Evolutionary conservation across 2,329 filamentous ascomycete genomes (phyloP), one percentile per base, ranked within the genome.

Genomic region (Dendrostoma leiphaemia): DNA sequence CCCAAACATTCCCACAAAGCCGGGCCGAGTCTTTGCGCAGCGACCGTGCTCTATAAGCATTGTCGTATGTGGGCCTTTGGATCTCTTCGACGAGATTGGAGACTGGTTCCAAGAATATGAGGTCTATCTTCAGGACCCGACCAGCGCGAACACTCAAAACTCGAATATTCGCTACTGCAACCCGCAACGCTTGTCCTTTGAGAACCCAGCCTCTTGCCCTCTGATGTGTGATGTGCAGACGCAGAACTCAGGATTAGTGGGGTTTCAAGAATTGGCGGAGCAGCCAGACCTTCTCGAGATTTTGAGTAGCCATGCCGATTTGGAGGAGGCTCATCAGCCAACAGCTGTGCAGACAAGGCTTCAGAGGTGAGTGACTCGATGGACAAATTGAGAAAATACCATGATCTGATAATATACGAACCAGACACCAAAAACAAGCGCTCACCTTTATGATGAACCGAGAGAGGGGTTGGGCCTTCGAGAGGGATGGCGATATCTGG

Each of bases 391-490:
- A 32, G 46, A 50, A 50, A 23, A 8, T 19, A 8, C n/a, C n/a
- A n/a, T n/a, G n/a, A 13, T 21, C 6, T 46, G 17, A 37, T 21
- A 19, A 29, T 1, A 24, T 60, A 37, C 59, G 56, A 21, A 55
- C 41, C 21, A 76, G 74, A 5, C 73, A 77, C 47, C 75, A 77
- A 40, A 71, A 69, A 35, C 70, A 75, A 46, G 74, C 74, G 0
- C 59, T 78, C 1, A 71, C 69, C 0, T 77, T 77, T 46, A 72
- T 77, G 72, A 48, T 68, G 0, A 61, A 59, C 2, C 62, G 73
- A 15, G 74, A 77, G 46, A 49, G 48, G 0, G 72, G 71, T 0
- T 74, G 73, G 72, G 56, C 52, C 0, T 66, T 70, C 15, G 48
- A 66, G 15, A 54, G 58, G 1, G 32, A 38, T 0, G 37, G 53